Evolutionary conservation across 768 basidiomycete species (phyloP).

Genomic region (Candolleomyces efflorescens): DNA sequence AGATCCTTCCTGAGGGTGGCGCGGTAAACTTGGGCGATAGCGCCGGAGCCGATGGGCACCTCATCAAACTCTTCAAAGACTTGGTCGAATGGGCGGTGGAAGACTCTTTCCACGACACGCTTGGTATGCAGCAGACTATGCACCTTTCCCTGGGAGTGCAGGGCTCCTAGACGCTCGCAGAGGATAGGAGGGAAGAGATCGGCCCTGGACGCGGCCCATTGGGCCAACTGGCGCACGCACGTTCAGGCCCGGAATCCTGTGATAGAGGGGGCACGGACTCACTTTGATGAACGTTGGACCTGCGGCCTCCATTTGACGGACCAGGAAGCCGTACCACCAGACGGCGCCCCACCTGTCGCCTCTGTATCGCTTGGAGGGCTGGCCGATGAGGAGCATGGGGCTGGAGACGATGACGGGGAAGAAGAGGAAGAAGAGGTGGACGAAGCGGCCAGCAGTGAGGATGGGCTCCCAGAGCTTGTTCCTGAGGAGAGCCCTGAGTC

Average conservation of each 20-base stretch:
- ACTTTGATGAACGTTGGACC: constrained; percentile 98
- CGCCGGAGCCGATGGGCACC: constrained; percentile 91
- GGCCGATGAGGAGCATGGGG: constrained; percentile 79
- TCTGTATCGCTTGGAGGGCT: constrained; percentile 45
- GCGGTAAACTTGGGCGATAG: constrained; percentile 97
- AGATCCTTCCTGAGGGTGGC: constrained; percentile 82
- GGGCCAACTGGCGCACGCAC: constrained; percentile 62
- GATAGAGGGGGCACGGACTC: constrained; percentile 11
- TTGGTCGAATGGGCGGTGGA: constrained; percentile 76
- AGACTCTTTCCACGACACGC: constrained; percentile 75
- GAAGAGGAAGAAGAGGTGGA: constrained; percentile 80
- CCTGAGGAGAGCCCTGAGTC: constrained; percentile 45
- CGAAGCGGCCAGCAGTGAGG: constrained; percentile 76
- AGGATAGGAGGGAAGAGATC: constrained; percentile 89
- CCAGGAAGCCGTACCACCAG: constrained; percentile 96
- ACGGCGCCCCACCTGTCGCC: constrained; percentile 90
- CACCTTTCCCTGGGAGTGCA: constrained; percentile 85
- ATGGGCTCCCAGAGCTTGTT: constrained; percentile 79
- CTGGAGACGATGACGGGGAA: constrained; percentile 78
- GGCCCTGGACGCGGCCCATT: constrained; percentile 96
- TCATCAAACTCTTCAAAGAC: constrained; percentile 90
- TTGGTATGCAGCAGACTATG: constrained; percentile 82
- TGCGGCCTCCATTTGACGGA: constrained; percentile 86
- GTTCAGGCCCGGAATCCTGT: constrained; percentile 2
- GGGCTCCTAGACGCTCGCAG: constrained; percentile 76